Conservation (phyloP, 768 basidiomycete genomes). For the Neoboletus magnificus region DNA sequence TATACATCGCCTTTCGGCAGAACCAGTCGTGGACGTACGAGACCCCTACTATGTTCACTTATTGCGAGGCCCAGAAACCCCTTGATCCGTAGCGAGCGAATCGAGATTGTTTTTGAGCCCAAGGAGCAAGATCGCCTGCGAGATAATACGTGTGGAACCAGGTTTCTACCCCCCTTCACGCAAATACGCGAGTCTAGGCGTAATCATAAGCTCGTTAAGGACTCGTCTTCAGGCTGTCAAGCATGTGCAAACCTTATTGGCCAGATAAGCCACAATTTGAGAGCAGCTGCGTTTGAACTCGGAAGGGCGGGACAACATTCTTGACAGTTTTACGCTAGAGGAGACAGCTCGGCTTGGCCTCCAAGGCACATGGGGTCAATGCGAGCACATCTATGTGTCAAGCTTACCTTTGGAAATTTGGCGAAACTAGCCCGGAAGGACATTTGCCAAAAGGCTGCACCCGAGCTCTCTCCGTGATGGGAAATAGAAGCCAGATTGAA, state of each 20-base stretch:
- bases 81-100: background rate
- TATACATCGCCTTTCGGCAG: background rate
- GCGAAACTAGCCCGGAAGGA: background rate
- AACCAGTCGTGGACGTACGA: background rate
- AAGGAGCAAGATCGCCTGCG: background rate
- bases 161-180: background rate
- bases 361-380: background rate
- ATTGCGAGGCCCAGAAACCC: background rate
- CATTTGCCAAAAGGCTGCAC: background rate
- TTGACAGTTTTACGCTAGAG: too few species aligned
- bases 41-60: background rate
- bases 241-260: background rate
- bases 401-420: background rate
- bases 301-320: background rate
- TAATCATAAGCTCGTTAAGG: background rate
- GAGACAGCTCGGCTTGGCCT: too few species aligned
- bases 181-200: background rate
- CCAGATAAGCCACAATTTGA: background rate
- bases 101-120: background rate
- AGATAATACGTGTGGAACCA: background rate
- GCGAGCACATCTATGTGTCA: background rate
- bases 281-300: background rate
- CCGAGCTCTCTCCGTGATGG: background rate
- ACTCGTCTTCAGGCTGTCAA: background rate
- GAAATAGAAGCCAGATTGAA: slow-evolving; percentile 2